Evolutionary conservation across 176 grass and related monocot genomes (phyloP).

Genomic region (Pontederia paniculata): DNA sequence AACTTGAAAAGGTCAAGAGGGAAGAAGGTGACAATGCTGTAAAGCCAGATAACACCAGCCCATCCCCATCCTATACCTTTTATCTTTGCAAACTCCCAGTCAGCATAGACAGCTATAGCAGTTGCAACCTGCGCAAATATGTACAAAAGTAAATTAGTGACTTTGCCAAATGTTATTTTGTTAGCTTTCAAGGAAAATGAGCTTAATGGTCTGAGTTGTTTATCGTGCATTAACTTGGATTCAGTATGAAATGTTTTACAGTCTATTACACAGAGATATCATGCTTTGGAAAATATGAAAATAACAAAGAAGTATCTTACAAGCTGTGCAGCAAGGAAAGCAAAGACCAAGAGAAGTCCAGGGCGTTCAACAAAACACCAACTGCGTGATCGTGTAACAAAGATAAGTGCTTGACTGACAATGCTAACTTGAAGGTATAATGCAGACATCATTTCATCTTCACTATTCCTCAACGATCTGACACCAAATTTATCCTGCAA

Average conservation of each 20-base stretch:
- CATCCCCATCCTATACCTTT: conserved; percentile 73
- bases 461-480: conserved; percentile 27
- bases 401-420: conserved; percentile 98
- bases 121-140: conserved; percentile 44
- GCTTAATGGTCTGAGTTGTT: not conserved
- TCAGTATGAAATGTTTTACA: not conserved
- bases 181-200: not conserved
- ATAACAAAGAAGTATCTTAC: conserved; percentile 29
- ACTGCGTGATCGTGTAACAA: conserved; percentile 70
- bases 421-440: conserved; percentile 98
- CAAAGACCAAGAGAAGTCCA: conserved; percentile 43
- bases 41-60: conserved; percentile 91
- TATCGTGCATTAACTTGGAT: not conserved
- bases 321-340: conserved; percentile 74
- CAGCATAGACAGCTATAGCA: conserved; percentile 42
- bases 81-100: conserved; percentile 44
- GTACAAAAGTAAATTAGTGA: not conserved
- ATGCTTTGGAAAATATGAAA: not conserved
- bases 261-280: not conserved
- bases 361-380: conserved; percentile 53
- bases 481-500: conserved; percentile 62
- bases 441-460: conserved; percentile 76
- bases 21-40: conserved; percentile 47
- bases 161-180: not conserved
- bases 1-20: conserved; percentile 84